Base-by-base conservation (phyloP, 257 asterid genomes). In the Fraxinus quadrangulata region DNA sequence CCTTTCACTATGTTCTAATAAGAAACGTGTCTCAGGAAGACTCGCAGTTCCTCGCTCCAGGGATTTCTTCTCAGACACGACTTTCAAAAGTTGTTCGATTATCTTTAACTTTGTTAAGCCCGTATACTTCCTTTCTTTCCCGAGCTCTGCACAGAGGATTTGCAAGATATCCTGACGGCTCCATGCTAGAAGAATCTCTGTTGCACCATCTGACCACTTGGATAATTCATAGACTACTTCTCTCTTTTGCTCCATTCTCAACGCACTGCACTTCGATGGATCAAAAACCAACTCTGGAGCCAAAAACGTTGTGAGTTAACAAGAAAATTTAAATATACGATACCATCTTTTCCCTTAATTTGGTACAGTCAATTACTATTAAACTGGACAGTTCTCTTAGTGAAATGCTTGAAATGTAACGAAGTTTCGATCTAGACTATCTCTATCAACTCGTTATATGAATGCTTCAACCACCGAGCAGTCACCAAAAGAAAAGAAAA, bases 41-140 rank as follows among this genome's bases (percentile, higher is more conserved):
- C 73, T 76, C 59, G 82, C 72, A 73, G 75, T 36, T 76, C 81
- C 87, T 67, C 42, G 83, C 61, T 83, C 88, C 61, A 75, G 87
- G 23, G 86, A 84, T 73, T 88, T 89, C 89, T 96, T 96, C 67
- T 92, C 94, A 3, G 85, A 68, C 6, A 96, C 89, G 63, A 93
- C 83, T 84, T 88, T 96, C 73, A 93, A 72, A 79, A 96, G 99
- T 6, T 83, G 90, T 80, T 96, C 98, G 6, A 96, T 96, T 59
- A 93, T 90, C 79, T 90, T 94, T 21, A 91, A 72, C 88, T 93
- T 96, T 24, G 98, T 92, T 79, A 96, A 81, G 81, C 98, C 97
- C 2, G 99, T 93, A 79, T 93, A 96, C 85, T 93, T 93, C 86
- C 99, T 88, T 69, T 92, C 99, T 78, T 93, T 96, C 21, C 99